Evolutionary conservation across 768 basidiomycete species (phyloP), one percentile per base, ranked within the genome.

Genomic region (Tricholomella constricta): DNA sequence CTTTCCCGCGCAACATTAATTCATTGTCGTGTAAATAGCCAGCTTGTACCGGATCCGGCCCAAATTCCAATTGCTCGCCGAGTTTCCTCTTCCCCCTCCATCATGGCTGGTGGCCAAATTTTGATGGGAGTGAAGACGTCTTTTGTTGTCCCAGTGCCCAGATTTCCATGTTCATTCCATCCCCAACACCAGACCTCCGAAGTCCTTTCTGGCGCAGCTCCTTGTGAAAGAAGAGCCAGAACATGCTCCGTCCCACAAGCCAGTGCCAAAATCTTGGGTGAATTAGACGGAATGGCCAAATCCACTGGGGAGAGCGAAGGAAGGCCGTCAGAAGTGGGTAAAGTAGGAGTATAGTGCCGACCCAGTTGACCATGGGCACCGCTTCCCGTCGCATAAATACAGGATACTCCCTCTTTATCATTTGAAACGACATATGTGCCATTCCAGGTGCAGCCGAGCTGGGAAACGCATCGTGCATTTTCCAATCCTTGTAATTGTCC

Each of bases 151-250:
- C 85, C 87, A 20, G 83, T 63, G 0, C 91, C 94, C 23, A 98
- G 75, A 68, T 97, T 98, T 6, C 96, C 96, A 65, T 98, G 96
- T 68, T 98, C 96, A 67, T 98, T 98, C 95, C 96, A 98, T 0
- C 96, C 96, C 91, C 95, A 97, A 0, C 84, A 90, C 82, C 84
- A 90, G 0, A 94, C 79, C 57, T 81, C 78, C 1, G 45, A 8
- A 29, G 42, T 45, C 7, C 47, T 20, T 4, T 38, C 42, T 40
- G 48, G 12, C 42, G 42, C 40, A 38, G 25, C 12, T 31, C 31
- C 22, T 14, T 36, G n/a, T 22, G 42, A 47, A 55, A 73, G 49
- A 6, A 76, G 59, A 15, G 69, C 69, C 8, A 97, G 69, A 3
- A 91, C 80, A 68, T 98, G 94, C 68, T 98, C 95, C 60, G 89